These are phyloP conservation scores for Caryopteris hybrid DNA, from an alignment of 305 asterid genomes.

Conservation along the genomic window DNA sequence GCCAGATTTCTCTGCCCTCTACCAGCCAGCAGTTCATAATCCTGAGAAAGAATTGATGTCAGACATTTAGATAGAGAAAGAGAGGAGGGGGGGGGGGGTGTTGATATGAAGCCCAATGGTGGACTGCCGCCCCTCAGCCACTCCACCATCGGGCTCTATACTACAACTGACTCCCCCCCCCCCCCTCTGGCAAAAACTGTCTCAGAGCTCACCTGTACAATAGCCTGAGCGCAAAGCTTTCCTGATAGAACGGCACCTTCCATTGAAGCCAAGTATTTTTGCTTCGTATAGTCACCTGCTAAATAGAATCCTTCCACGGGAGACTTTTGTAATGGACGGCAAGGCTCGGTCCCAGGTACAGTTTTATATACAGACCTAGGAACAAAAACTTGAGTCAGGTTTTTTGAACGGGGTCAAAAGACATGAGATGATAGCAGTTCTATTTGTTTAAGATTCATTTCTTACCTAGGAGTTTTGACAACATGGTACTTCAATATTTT, in stretches of 20 bases:
- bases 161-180: no score
- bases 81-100: no score
- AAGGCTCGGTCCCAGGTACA: constrained; percentile 88
- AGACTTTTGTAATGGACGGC: constrained; percentile 91
- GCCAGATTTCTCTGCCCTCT: constrained; percentile 40
- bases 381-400: background rate
- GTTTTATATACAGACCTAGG: constrained; percentile 93
- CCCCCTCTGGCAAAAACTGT: no score
- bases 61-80: no score
- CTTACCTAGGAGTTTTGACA: constrained; percentile 94
- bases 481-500: constrained; percentile 87
- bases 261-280: constrained; percentile 97
- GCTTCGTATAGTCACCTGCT: constrained; percentile 99
- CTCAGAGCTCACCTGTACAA: constrained; percentile 59
- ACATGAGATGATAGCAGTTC: background rate
- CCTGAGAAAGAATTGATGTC: constrained; percentile 30
- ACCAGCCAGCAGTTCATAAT: constrained; percentile 51
- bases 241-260: constrained; percentile 99
- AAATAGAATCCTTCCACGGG: constrained; percentile 89
- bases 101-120: no score
- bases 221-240: constrained; percentile 94
- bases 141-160: no score
- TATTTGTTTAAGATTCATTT: background rate
- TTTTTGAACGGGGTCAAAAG: background rate
- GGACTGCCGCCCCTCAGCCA: no score